Evolutionary conservation across 768 basidiomycete species (phyloP).

Genomic region (Dioszegia hungarica): DNA sequence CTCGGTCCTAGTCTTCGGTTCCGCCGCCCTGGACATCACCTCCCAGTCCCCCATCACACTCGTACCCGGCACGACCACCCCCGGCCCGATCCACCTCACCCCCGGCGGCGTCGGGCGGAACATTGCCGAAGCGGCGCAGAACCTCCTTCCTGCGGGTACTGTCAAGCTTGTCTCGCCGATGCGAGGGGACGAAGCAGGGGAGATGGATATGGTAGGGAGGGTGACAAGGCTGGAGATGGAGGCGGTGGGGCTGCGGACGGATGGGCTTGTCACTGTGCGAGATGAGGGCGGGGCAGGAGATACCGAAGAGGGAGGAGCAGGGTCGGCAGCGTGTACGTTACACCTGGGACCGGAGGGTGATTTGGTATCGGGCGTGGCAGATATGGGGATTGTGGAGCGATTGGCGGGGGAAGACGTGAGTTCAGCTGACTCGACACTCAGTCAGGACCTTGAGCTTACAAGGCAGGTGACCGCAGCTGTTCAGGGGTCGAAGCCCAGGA

Average conservation of each 20-base stretch:
- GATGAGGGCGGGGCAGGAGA: too few species aligned
- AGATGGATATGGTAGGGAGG: conserved; percentile 58
- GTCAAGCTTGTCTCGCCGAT: conserved; percentile 68
- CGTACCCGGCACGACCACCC: conserved; percentile 66
- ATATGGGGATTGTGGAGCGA: conserved; percentile 65
- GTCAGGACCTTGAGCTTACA: neutral
- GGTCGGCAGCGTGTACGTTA: conserved; percentile 82
- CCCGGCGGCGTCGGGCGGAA: conserved; percentile 94
- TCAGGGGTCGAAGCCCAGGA: conserved; percentile 45
- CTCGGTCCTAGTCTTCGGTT: conserved; percentile 68
- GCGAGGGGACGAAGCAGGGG: neutral
- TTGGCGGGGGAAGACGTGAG: conserved; percentile 56
- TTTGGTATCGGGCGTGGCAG: conserved; percentile 80
- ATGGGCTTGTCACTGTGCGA: conserved; percentile 60
- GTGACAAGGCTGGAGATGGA: conserved; percentile 60
- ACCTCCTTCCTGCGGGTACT: conserved; percentile 52
- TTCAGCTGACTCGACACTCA: neutral
- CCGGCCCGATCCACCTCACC: conserved; percentile 67
- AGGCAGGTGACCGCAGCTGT: conserved; percentile 41
- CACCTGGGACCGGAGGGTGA: conserved; percentile 67
- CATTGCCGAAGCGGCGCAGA: conserved; percentile 82
- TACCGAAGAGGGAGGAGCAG: too few species aligned
- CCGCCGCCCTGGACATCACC: conserved; percentile 84
- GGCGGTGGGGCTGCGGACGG: conserved; percentile 69
- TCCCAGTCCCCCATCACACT: conserved; percentile 45